Evolutionary conservation across 1,284 basidiomycete genomes (phyloP).

Genomic region (Ceratobasidium theobromae): DNA sequence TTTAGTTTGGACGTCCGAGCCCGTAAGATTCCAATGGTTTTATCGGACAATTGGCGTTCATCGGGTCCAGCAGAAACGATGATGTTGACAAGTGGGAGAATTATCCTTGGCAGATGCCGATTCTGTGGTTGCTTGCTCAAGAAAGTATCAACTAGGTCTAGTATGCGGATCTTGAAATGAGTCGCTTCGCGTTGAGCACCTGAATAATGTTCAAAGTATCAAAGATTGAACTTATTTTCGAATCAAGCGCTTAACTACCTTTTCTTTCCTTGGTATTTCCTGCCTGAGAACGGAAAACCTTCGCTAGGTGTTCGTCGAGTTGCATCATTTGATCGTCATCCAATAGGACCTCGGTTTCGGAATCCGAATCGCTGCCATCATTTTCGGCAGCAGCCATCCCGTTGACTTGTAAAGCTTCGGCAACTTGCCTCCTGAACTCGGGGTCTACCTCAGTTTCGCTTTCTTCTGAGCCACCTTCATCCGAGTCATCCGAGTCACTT

Average conservation of each 20-base stretch:
- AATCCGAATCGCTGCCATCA: slow-evolving; percentile 41
- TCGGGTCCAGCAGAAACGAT: slow-evolving; percentile 65
- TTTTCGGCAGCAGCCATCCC: slow-evolving; percentile 60
- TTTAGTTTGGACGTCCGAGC: slow-evolving; percentile 75
- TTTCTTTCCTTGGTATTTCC: slow-evolving; percentile 63
- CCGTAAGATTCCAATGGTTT: slow-evolving; percentile 77
- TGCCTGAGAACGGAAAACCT: slow-evolving; percentile 76
- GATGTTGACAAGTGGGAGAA: slow-evolving; percentile 77
- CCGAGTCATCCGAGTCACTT: slow-evolving; percentile 45
- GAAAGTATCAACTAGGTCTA: slow-evolving; percentile 88
- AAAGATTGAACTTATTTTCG: slow-evolving; percentile 11
- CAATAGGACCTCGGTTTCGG: slow-evolving; percentile 71
- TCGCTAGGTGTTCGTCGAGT: slow-evolving; percentile 89
- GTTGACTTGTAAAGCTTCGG: slow-evolving; percentile 74
- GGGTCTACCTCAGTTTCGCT: slow-evolving; percentile 56
- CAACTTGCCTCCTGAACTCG: slow-evolving; percentile 74
- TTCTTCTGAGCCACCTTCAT: slow-evolving; percentile 43
- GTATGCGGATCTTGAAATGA: slow-evolving; percentile 92
- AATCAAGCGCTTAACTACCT: slow-evolving; percentile 50
- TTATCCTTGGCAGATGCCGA: slow-evolving; percentile 63
- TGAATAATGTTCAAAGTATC: slow-evolving; percentile 33
- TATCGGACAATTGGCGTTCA: slow-evolving; percentile 83
- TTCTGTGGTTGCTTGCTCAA: slow-evolving; percentile 73
- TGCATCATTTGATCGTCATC: slow-evolving; percentile 98
- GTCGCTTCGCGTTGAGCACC: slow-evolving; percentile 80